These are phyloP conservation scores for Citrullus mucosospermus DNA, from an alignment of 306 rosid species.

Conservation along the genomic window DNA sequence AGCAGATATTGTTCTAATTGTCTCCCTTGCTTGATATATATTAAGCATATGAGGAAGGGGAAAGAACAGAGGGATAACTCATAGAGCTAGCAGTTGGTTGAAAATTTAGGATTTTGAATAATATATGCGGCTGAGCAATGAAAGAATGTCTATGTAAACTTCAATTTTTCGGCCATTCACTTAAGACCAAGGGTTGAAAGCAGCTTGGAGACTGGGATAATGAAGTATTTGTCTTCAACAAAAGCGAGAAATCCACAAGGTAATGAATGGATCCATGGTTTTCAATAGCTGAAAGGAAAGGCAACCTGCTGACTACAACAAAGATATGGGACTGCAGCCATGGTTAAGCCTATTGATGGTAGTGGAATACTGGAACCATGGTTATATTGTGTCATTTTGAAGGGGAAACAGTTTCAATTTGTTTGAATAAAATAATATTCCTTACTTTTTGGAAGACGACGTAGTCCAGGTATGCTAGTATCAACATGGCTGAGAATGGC, in stretches of 20 bases:
- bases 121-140: slow-evolving; percentile 23
- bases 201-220: slow-evolving; percentile 19
- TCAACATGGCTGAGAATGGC: too few relatives aligned
- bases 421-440: slow-evolving; percentile 20
- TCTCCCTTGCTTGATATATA: not conserved
- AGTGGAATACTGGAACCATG: slow-evolving; percentile 5
- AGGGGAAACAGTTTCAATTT: slow-evolving; percentile 2
- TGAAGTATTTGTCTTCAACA: slow-evolving; percentile 23
- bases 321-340: slow-evolving; percentile 12
- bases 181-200: slow-evolving; percentile 16
- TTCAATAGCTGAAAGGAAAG: slow-evolving; percentile 14
- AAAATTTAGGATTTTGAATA: slow-evolving; percentile 19
- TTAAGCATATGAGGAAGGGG: not conserved
- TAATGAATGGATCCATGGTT: not conserved
- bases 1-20: not conserved
- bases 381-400: not conserved
- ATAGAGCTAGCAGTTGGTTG: slow-evolving; percentile 26
- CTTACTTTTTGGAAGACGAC: not conserved
- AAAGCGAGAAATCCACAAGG: slow-evolving; percentile 23
- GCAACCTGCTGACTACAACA: not conserved
- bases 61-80: slow-evolving; percentile 13
- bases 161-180: slow-evolving; percentile 27
- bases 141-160: slow-evolving; percentile 26
- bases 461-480: not conserved
- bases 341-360: slow-evolving; percentile 15